Evolutionary conservation across 805 yeast species (phyloP), one percentile per base, ranked within the genome.

Genomic region (Metschnikowia cubensis): DNA sequence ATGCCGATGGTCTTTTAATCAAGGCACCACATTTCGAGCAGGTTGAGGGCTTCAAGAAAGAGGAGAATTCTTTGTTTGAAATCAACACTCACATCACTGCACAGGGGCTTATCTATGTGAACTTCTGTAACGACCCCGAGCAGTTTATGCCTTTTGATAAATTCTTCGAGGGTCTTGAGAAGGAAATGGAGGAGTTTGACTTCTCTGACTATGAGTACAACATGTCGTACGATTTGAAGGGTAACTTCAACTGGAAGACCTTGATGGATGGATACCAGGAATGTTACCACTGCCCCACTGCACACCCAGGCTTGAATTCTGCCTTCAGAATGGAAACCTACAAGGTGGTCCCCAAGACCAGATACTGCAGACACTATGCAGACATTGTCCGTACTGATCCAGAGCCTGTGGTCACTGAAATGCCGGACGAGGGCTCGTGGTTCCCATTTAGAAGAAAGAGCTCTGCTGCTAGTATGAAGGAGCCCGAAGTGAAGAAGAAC

Each of bases 221-320:
- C 65, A 80, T 81, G 84, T 77, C 83, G 14, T 81, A 81, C 56
- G 85, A 81, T 61, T 70, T 81, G 41, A 84, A 80, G 55, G 85
- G 86, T 45, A 68, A 77, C 58, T 81, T 81, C 69, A 81, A 81
- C 67, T 81, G 86, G 85, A 81, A 81, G 59, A 81, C 85, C 4
- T 70, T 81, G 52, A 80, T 81, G 84, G 85, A 81, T 58, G 85
- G 86, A 7, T 81, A 81, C 65, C 84, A 81, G 67, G 85, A 81
- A 65, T 81, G 85, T 58, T 81, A 81, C 66, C 86, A 81, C 62
- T 81, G 85, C 63, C 85, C 86, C 39, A 81, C 85, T 10, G 85
- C 85, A 1, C 86, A 81, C 56, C 85, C 85, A 4, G 85, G 85
- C 17, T 67, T 81, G 51, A 71, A 74, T 45, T 61, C 76, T 32